These are phyloP conservation scores for Hydnomerulius pinastri DNA, from an alignment of 768 basidiomycete genomes.

Conservation along the genomic window DNA sequence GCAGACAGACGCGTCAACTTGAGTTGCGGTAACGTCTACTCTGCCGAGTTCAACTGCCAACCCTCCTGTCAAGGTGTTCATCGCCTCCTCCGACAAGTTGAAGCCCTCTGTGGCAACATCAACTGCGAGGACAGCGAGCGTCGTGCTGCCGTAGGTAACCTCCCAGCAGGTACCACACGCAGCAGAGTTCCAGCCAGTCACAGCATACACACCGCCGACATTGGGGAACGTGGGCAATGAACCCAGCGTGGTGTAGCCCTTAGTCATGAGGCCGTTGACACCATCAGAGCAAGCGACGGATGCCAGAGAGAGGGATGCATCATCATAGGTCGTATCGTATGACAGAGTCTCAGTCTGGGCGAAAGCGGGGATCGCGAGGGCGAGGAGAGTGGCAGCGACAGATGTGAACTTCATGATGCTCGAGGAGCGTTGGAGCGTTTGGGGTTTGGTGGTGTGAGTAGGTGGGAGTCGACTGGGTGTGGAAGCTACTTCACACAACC, in stretches of 20 bases:
- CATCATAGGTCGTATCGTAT: slow-evolving; percentile 35
- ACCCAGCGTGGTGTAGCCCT: slow-evolving; percentile 35
- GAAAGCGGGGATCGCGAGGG: slow-evolving; percentile 18
- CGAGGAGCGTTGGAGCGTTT: not conserved
- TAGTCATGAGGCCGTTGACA: slow-evolving; percentile 28
- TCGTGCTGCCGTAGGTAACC: slow-evolving; percentile 25
- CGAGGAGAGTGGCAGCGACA: slow-evolving; percentile 8
- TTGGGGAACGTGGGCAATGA: slow-evolving; percentile 33
- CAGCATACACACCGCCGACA: slow-evolving; percentile 35
- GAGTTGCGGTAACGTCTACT: slow-evolving; percentile 43
- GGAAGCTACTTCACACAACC: not conserved
- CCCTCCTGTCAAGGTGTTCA: slow-evolving; percentile 53
- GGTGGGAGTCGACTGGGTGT: not conserved
- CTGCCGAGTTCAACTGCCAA: slow-evolving; percentile 50
- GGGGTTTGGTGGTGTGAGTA: not conserved
- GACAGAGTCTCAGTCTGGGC: slow-evolving; percentile 20
- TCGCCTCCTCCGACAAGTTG: slow-evolving; percentile 52
- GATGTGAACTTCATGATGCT: slow-evolving; percentile 28
- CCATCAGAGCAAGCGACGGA: slow-evolving; percentile 37
- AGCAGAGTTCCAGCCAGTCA: slow-evolving; percentile 30
- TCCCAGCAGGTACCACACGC: slow-evolving; percentile 37
- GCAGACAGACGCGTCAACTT: slow-evolving; percentile 50
- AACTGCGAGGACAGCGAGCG: slow-evolving; percentile 28
- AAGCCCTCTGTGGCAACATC: slow-evolving; percentile 37
- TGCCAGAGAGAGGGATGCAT: slow-evolving; percentile 15